These are phyloP conservation scores for Theileria sp. DNA, from an alignment of 169 alveolate species.

Conservation along the genomic window DNA sequence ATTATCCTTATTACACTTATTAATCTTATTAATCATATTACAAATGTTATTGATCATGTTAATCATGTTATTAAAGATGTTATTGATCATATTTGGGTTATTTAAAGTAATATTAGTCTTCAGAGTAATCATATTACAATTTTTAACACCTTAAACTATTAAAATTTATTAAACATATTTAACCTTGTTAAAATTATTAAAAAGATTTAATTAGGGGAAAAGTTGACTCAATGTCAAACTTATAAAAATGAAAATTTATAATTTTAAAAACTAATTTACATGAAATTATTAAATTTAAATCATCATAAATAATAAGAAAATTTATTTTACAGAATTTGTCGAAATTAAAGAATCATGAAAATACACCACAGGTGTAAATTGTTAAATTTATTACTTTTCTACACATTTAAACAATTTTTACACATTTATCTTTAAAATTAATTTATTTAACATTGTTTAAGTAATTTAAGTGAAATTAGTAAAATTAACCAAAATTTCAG, in stretches of 20 bases:
- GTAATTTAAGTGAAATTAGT: neutral
- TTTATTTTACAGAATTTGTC: neutral
- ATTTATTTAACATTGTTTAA: neutral
- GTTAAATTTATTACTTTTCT: too few relatives aligned
- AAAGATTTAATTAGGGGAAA: neutral
- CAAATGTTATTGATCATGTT: neutral
- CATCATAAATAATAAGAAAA: neutral
- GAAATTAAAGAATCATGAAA: neutral
- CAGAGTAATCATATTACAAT: neutral
- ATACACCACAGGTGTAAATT: neutral
- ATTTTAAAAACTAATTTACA: neutral
- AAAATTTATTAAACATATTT: too few relatives aligned
- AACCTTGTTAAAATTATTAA: too few relatives aligned
- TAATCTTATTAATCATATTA: too few relatives aligned
- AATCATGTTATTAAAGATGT: too few relatives aligned
- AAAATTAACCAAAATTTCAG: neutral
- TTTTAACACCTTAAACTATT: neutral
- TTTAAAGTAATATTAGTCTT: neutral
- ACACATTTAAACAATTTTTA: neutral
- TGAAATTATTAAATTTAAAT: neutral
- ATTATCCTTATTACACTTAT: neutral
- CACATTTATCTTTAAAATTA: neutral
- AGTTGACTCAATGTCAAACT: neutral
- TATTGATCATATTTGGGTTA: too few relatives aligned
- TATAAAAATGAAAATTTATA: too few relatives aligned